Percentiles rank a stretch among this genome's conserved stretches.
Evolutionary conservation across 2,329 filamentous ascomycete genomes (phyloP).

Genomic region (Botryosphaeria dothidea): DNA sequence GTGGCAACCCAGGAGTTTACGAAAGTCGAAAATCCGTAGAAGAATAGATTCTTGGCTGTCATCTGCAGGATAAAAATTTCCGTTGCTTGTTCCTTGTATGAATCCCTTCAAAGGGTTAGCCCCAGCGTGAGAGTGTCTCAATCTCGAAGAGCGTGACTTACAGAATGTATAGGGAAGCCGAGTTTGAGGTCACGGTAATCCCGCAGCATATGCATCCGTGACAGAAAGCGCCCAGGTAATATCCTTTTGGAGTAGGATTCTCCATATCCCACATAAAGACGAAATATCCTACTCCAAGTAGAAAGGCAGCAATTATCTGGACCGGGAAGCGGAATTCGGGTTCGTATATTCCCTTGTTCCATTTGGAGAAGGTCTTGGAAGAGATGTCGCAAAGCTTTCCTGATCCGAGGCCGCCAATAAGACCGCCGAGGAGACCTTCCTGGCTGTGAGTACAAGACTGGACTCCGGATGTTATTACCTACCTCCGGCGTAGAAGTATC

Average conservation of each 20-base stretch:
- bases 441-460: background rate
- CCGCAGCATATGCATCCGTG: conserved; percentile 27
- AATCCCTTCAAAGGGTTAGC: conserved; percentile 26
- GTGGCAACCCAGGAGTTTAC: conserved; percentile 32
- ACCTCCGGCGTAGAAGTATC: conserved; percentile 25
- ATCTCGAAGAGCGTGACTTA: conserved; percentile 21
- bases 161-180: conserved; percentile 37
- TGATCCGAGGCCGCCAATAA: conserved; percentile 25
- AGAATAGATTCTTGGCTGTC: conserved; percentile 39
- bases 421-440: conserved; percentile 26
- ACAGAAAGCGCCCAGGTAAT: conserved; percentile 25
- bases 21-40: conserved; percentile 36
- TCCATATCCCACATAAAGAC: conserved; percentile 26
- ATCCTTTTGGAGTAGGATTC: conserved; percentile 18
- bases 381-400: conserved; percentile 27
- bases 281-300: conserved; percentile 28
- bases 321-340: conserved; percentile 29
- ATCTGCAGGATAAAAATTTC: conserved; percentile 38
- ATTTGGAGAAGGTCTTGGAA: conserved; percentile 20
- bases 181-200: conserved; percentile 25
- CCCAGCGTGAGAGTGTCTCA: background rate
- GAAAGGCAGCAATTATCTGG: conserved; percentile 22
- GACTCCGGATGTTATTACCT: background rate
- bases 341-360: conserved; percentile 27
- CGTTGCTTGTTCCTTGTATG: conserved; percentile 31